A percentile compares a stretch with the other conserved stretches of the same genome.
These are phyloP conservation scores for Benincasa hispida DNA, from an alignment of 306 rosid species.

Conservation along the genomic window DNA sequence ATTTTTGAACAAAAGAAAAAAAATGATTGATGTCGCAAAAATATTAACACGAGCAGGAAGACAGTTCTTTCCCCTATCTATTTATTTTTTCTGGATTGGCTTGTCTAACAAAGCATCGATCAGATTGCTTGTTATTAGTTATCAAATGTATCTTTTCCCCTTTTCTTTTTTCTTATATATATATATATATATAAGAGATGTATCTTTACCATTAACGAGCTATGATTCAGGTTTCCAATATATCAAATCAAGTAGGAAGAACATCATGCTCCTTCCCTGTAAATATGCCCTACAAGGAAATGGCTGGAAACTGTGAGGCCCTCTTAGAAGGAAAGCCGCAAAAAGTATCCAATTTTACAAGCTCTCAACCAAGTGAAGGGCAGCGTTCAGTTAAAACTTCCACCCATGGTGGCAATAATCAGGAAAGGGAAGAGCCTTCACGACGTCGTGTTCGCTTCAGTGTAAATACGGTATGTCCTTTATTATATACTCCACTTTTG, in stretches of 20 bases:
- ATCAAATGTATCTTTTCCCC: background rate
- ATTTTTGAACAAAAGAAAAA: too few species aligned
- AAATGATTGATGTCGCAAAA: background rate
- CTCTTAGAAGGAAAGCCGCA: slow-evolving; percentile 58
- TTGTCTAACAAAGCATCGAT: background rate
- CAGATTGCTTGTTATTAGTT: background rate
- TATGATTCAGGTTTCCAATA: slow-evolving; percentile 39
- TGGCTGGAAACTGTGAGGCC: slow-evolving; percentile 76
- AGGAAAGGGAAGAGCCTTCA: slow-evolving; percentile 11
- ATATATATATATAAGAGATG: background rate
- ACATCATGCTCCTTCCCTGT: slow-evolving; percentile 37
- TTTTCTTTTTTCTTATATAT: too few species aligned
- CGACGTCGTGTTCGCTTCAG: slow-evolving; percentile 14
- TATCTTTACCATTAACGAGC: background rate
- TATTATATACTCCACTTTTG: background rate
- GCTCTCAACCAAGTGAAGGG: slow-evolving; percentile 18
- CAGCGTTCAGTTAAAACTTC: slow-evolving; percentile 10
- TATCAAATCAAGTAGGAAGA: slow-evolving; percentile 54
- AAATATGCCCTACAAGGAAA: slow-evolving; percentile 68
- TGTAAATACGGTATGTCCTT: slow-evolving; percentile 21
- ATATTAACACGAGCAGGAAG: background rate
- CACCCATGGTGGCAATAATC: background rate
- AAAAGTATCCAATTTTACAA: slow-evolving; percentile 47
- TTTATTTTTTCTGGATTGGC: background rate
- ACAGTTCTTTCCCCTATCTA: background rate